Evolutionary conservation across 2,329 filamentous ascomycete species (phyloP), one percentile per base, ranked within the genome.

Genomic region (Xylariaceae sp.): DNA sequence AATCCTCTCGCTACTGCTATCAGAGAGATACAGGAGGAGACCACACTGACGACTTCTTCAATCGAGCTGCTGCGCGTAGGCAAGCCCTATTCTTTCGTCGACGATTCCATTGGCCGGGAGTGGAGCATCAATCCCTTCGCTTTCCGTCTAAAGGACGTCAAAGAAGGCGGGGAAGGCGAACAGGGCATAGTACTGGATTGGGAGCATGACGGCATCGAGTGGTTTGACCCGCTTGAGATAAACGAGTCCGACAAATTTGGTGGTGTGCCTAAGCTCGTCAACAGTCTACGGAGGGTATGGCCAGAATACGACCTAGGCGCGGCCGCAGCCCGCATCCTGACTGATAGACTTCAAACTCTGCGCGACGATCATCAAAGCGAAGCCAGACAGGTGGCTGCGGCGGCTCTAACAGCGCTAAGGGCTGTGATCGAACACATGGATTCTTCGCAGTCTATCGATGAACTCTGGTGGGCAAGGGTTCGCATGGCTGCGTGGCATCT

Each of bases 51-150:
- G 0, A 48, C 64, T 0, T 53, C 61, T 0, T 67, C 69, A 0
- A 54, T 83, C 6, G 64, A 65, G 2, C 65, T 81, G 17, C 68
- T 78, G 51, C 72, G 78, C 15, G 66, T 71, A 18, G 81, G 80
- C 2, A 79, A 79, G 44, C 71, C 74, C 3, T 85, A 77, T 50
- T 64, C 66, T 2, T 81, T 85, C 46, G 51, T 54, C 4, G 81
- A 85, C 49, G 54, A 66, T 3, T 64, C 64, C 0, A 61, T 81
- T 12, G 66, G 71, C 16, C 73, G 78, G 18, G 66, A 76, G 53
- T 85, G 81, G 81, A 79, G 68, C 4, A 70, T 85, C 36, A 68
- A 81, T 45, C 79, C 81, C 0, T 85, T 85, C 49, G 74, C 70
- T 0, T 85, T 77, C 55, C 60, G 68, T 7, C 64, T 83, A 19